Evolutionary conservation across 495 filamentous ascomycete species (phyloP), one percentile per base, ranked within the genome.

Genomic region (Hyaloscypha hepaticicola): DNA sequence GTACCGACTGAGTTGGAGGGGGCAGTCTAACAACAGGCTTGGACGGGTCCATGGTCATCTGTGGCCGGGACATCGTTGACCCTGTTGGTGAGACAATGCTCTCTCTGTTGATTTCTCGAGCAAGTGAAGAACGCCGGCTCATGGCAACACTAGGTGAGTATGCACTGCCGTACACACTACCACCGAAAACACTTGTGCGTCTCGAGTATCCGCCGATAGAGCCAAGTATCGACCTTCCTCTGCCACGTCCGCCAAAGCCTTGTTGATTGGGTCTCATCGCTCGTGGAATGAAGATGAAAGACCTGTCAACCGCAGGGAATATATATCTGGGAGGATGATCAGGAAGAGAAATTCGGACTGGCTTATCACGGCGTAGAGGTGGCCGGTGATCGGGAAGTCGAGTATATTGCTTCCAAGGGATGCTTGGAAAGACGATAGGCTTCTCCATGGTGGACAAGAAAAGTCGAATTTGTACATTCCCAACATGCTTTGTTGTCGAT

Each of bases 271-370:
- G 96, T 69, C 95, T 85, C 75, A 96, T 83, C 19, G 95, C 94
- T 70, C 95, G 84, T 21, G 95, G 95, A 62, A 99, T 99, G 76
- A 99, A 99, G 68, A 98, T 96, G 72, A 99, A 99, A 0, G 95
- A 97, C 61, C 95, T 83, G 60, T 96, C 92, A 55, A 82, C 82
- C 12, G 90, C 86, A 7, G 95, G 95, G 75, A 94, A 97, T 49
- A 97, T 94, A 74, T 97, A 97, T 51, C 90, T 85, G 24, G 92
- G 86, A 56, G 83, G 84, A 59, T 87, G 82, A 24, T 88, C 85
- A 7, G 95, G 95, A 50, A 99, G 80, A 27, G 93, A 97, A 61
- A 99, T 91, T 51, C 95, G 88, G 28, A 98, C 95, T 14, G 96
- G 96, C 72, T 98, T 99, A 75, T 99, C 95, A 52, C 95, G 90